Evolutionary conservation across 371 early-diverging fungal species (phyloP).

Genomic region (Funneliformis caledonium): DNA sequence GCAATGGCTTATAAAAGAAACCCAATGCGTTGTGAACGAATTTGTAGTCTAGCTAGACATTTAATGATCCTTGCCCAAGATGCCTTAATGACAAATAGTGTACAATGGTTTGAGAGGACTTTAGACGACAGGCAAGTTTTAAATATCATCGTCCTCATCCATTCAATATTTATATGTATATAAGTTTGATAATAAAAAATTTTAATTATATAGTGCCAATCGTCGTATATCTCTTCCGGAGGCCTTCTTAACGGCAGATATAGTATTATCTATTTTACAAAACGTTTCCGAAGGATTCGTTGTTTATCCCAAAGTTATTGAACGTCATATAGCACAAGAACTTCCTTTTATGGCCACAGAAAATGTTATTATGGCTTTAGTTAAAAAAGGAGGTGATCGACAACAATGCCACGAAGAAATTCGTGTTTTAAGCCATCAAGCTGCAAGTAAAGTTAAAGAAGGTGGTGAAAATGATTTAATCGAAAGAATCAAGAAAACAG

Average conservation of each 20-base stretch:
- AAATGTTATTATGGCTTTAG: constrained; percentile 99
- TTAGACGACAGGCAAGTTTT: constrained; percentile 79
- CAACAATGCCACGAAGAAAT: constrained; percentile 97
- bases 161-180: background rate
- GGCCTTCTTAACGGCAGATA: constrained; percentile 96
- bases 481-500: constrained; percentile 79
- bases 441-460: constrained; percentile 90
- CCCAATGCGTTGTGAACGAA: constrained; percentile 98
- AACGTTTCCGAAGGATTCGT: constrained; percentile 97
- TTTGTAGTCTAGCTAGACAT: constrained; percentile 95
- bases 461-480: constrained; percentile 96
- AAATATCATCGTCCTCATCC: background rate
- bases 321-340: constrained; percentile 89
- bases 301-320: constrained; percentile 95
- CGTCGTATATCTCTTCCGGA: constrained; percentile 96
- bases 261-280: constrained; percentile 88
- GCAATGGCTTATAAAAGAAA: constrained; percentile 99
- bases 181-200: background rate
- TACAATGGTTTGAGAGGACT: constrained; percentile 97
- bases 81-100: constrained; percentile 87
- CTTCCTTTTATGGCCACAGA: constrained; percentile 99
- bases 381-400: constrained; percentile 94
- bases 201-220: constrained; percentile 70
- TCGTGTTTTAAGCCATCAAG: constrained; percentile 94
- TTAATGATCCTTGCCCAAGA: constrained; percentile 91